phyloP scores from a whole-genome alignment of 768 basidiomycete genomes.

The Lyophyllum atratum region DNA sequence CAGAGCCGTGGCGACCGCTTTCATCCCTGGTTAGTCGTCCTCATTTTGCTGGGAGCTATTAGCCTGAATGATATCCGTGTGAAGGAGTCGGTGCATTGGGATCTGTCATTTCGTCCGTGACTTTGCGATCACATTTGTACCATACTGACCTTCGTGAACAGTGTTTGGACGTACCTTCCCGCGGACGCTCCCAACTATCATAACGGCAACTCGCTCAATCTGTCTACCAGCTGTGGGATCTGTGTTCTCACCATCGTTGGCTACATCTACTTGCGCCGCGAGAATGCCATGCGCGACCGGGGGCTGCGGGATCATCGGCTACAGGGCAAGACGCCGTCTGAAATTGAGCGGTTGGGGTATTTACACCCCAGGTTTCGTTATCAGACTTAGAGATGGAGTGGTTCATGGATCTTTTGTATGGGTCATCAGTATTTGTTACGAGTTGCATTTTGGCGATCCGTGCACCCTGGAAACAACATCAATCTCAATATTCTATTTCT shows the following conservation, averaged over 20 bases:
- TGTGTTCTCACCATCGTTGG: conserved; percentile 32
- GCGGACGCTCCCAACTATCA: conserved; percentile 47
- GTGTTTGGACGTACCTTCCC: conserved; percentile 51
- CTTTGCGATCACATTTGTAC: background rate
- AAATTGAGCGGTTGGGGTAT: conserved; percentile 43
- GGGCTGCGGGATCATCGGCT: conserved; percentile 44
- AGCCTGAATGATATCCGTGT: background rate
- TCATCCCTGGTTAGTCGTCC: conserved; percentile 38
- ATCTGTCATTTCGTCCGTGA: conserved; percentile 43
- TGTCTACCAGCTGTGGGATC: conserved; percentile 35
- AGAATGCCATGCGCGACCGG: conserved; percentile 43
- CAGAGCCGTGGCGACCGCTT: conserved; percentile 43
- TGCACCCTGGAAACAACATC: too few relatives aligned
- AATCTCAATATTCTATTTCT: too few relatives aligned
- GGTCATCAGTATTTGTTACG: too few relatives aligned
- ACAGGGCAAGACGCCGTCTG: conserved; percentile 35
- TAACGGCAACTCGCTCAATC: conserved; percentile 48
- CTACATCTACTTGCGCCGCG: conserved; percentile 38
- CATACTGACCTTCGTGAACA: conserved; percentile 9
- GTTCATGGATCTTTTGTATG: background rate
- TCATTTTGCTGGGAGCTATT: background rate
- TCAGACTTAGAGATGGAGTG: conserved; percentile 23
- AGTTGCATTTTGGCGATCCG: too few relatives aligned
- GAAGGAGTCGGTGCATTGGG: conserved; percentile 47
- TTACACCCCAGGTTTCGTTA: conserved; percentile 48